Evolutionary conservation across 2,329 filamentous ascomycete genomes (phyloP).

Genomic region (Phoma sp.): DNA sequence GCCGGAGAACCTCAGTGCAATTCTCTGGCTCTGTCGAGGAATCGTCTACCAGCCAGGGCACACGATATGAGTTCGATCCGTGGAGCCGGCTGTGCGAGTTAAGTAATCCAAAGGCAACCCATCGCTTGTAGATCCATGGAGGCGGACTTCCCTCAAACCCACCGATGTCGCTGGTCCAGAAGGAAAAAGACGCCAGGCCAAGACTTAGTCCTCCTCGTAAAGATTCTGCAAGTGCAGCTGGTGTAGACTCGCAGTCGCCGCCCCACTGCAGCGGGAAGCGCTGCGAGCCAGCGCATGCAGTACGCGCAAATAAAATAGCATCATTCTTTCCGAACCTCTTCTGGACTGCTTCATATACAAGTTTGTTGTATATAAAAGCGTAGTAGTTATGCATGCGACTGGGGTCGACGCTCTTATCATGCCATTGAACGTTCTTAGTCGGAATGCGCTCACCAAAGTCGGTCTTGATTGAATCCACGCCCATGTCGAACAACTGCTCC

Average conservation of each 20-base stretch:
- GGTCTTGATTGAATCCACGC: conserved; percentile 77
- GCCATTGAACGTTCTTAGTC: conserved; percentile 69
- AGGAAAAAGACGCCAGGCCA: conserved; percentile 69
- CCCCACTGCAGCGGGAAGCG: conserved; percentile 72
- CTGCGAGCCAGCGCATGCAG: conserved; percentile 72
- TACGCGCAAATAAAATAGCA: conserved; percentile 72
- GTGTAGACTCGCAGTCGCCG: conserved; percentile 77
- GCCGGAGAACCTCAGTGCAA: conserved; percentile 62
- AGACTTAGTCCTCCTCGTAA: conserved; percentile 70
- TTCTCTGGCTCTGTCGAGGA: conserved; percentile 60
- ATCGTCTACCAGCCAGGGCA: conserved; percentile 76
- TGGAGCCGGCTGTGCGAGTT: conserved; percentile 75
- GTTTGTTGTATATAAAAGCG: conserved; percentile 74
- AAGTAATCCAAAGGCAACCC: conserved; percentile 77
- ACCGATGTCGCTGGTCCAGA: conserved; percentile 75
- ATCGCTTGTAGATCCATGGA: conserved; percentile 77
- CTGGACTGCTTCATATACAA: conserved; percentile 72
- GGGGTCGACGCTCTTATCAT: conserved; percentile 66
- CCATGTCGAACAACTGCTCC: conserved; percentile 69
- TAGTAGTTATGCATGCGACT: conserved; percentile 80
- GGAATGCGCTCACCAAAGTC: conserved; percentile 79
- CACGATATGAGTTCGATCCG: conserved; percentile 73
- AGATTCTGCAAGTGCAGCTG: conserved; percentile 76
- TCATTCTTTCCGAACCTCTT: conserved; percentile 58
- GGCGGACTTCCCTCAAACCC: conserved; percentile 74